Percentiles rank a stretch among this genome's conserved stretches.
These are phyloP conservation scores for Rhododendron simsii DNA, from an alignment of 148 eudicot species.

Conservation along the genomic window DNA sequence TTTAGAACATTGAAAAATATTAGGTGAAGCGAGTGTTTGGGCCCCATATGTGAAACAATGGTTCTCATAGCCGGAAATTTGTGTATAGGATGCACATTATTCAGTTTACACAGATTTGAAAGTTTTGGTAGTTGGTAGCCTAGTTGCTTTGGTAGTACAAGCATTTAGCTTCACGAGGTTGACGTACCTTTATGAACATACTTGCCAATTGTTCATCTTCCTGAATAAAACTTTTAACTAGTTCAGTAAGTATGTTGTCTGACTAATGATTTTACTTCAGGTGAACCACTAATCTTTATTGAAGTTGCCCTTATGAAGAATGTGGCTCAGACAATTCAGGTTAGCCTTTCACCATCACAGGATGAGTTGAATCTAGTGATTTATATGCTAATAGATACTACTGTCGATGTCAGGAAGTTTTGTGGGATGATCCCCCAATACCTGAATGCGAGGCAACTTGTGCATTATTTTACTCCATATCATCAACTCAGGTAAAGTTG, in stretches of 20 bases:
- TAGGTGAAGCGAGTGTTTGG: neutral
- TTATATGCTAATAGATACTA: constrained; percentile 7
- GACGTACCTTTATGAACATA: neutral
- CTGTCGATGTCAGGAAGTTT: constrained; percentile 60
- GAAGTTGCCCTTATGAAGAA: constrained; percentile 89
- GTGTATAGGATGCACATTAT: neutral
- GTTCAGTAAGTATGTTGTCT: constrained; percentile 5
- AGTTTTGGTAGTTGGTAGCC: neutral
- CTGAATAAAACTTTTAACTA: neutral
- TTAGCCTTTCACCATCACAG: constrained; percentile 8
- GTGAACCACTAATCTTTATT: constrained; percentile 96
- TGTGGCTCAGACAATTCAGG: constrained; percentile 87
- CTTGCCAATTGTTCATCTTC: neutral
- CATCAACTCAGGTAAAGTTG: constrained; percentile 78
- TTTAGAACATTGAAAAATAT: too few relatives aligned
- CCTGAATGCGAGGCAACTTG: constrained; percentile 89
- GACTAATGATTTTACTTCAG: constrained; percentile 33
- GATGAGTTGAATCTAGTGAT: neutral
- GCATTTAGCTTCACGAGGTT: neutral
- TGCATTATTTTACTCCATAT: constrained; percentile 92
- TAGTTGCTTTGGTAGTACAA: neutral
- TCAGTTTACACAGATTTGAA: neutral
- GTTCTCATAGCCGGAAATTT: neutral
- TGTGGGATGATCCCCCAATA: constrained; percentile 90
- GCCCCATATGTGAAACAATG: neutral